Percentiles rank a stretch among this genome's conserved stretches.
Conservation (phyloP, 2,329 filamentous ascomycete species). For the Colletotrichum tofieldiae region DNA sequence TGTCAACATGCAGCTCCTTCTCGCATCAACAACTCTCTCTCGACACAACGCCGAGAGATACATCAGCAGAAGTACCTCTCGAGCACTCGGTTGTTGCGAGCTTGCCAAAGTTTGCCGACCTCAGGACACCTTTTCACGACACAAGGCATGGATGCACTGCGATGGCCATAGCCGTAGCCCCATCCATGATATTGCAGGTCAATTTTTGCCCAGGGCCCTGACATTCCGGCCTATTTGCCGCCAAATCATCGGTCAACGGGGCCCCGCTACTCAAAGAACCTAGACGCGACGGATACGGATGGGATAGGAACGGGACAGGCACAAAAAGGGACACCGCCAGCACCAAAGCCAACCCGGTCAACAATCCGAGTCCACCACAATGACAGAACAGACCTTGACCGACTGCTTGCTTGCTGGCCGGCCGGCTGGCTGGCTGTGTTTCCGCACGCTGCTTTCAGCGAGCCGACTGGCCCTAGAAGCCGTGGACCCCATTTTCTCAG, state of each 20-base stretch:
- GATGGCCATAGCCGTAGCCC: background rate
- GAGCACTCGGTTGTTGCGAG: conserved; percentile 26
- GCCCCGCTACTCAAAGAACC: conserved; percentile 1
- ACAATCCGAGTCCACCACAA: conserved; percentile 20
- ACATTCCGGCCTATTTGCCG: background rate
- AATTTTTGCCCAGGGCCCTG: background rate
- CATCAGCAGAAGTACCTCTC: conserved; percentile 18
- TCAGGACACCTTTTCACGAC: background rate
- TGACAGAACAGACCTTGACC: conserved; percentile 25
- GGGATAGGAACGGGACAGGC: conserved; percentile 5
- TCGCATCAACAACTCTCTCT: conserved; percentile 34
- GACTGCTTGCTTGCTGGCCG: background rate
- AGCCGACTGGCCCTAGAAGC: conserved; percentile 19
- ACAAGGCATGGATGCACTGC: background rate
- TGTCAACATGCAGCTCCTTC: conserved; percentile 32
- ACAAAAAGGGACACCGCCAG: conserved; percentile 8
- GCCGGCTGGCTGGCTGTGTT: background rate
- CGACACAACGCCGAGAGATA: conserved; percentile 25
- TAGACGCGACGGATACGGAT: background rate
- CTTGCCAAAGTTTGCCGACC: conserved; percentile 21
- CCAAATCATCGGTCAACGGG: conserved; percentile 26
- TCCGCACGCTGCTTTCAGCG: conserved; percentile 12
- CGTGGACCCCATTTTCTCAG: conserved; percentile 23
- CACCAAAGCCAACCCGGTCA: conserved; percentile 27
- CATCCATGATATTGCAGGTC: background rate